Base-by-base conservation (phyloP, 164 flowering plant species). In the Macadamia tetraphylla region DNA sequence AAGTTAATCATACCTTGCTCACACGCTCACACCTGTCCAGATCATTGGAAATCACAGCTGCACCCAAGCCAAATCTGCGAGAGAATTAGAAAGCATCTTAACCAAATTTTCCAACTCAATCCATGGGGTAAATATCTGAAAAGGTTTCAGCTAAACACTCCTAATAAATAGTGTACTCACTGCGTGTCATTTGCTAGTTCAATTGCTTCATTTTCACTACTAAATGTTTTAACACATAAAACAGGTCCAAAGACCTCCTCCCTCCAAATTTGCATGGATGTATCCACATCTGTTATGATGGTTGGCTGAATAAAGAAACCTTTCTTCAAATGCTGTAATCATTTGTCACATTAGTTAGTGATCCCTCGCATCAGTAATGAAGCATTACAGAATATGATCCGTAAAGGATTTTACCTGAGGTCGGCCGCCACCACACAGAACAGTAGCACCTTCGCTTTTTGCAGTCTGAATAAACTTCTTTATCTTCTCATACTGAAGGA, bases 231-330 rank as follows among this genome's bases (percentile, higher is more conserved):
- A 29, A 89, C 90, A 74, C 99, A 88, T 1, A 95, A 75, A 72
- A 95, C 96, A 65, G 99, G 99, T 67, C 98, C 99, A 77, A 95
- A 95, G 58, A 90, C 98, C 84, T 95, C 99, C 72, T 92, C 98
- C 68, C 81, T 89, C 99, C 99, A 95, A 40, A 95, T 87, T 88
- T 92, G 88, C 99, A 95, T 95, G 56, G 97, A 86, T 51, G 91
- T 87, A 42, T 80, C 75, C 30, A 95, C 91, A 77, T 92, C 84
- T 63, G 82, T 83, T 64, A 95, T 86, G 72, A 95, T 86, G 29
- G 99, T 82, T 70, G 99, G 98, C 70, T 88, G 85, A 29, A 95
- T 53, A 60, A 75, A 95, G 75, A 67, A 92, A 56, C 99, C 99
- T 70, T 84, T 92, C 79, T 88, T 82, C 68, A 95, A 73, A 77